phyloP scores from a whole-genome alignment of 1,284 basidiomycete genomes.

The Meira nashicola region DNA sequence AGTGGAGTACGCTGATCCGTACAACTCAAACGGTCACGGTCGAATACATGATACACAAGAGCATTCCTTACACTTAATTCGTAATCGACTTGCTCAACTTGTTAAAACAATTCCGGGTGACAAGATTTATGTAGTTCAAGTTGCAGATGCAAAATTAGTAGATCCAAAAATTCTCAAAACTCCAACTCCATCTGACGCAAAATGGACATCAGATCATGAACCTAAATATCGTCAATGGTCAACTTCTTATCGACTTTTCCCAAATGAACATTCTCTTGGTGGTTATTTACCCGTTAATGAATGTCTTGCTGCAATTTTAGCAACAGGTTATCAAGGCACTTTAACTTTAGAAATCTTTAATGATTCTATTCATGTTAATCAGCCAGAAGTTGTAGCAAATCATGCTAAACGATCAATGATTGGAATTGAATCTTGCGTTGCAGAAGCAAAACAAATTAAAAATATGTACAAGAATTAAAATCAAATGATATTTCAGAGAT shows the following conservation, averaged over 20 bases:
- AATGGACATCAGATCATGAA: slow-evolving; percentile 1
- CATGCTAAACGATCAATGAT: neutral
- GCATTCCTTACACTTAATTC: neutral
- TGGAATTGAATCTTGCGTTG: neutral
- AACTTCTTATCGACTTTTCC: neutral
- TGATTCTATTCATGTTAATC: neutral
- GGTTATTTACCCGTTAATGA: neutral
- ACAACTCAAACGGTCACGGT: neutral
- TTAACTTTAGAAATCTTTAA: neutral
- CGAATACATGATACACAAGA: neutral
- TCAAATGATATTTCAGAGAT: no score
- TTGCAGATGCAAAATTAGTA: neutral
- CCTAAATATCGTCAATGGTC: slow-evolving; percentile 1
- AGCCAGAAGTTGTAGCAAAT: neutral
- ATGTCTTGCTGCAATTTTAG: neutral
- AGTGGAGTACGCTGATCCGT: neutral
- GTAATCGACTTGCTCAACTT: neutral
- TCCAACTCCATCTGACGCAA: neutral
- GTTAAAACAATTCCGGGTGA: neutral
- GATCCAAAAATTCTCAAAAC: neutral
- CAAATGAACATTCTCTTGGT: neutral
- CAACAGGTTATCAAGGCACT: neutral
- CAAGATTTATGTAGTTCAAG: neutral
- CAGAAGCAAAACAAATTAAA: neutral
- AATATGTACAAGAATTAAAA: neutral